Evolutionary conservation across 441 rosid genomes (phyloP).

Genomic region (Hura crepitans): DNA sequence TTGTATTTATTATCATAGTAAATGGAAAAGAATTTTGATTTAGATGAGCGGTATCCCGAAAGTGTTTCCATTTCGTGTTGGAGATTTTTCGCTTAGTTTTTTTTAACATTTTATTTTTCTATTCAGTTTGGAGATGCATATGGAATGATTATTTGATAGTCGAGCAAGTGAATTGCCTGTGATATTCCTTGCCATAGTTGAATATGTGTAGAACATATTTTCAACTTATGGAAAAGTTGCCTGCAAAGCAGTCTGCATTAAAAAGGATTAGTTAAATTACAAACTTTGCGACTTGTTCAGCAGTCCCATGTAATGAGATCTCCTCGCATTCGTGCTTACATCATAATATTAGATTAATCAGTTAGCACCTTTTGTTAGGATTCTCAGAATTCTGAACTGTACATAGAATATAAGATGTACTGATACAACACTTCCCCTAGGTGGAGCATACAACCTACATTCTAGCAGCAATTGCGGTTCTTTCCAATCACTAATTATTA

Average conservation of each 20-base stretch:
- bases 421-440: slow-evolving; percentile 30
- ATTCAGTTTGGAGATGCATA: no score
- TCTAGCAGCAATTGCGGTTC: neutral
- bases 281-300: neutral
- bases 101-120: no score
- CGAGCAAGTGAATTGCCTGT: no score
- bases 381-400: slow-evolving; percentile 23
- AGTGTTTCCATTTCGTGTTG: no score
- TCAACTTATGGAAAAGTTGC: no score
- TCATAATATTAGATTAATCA: neutral
- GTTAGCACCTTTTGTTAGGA: slow-evolving; percentile 22
- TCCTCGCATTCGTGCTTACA: neutral
- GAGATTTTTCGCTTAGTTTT: no score
- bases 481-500: slow-evolving; percentile 3
- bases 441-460: slow-evolving; percentile 6
- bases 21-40: slow-evolving; percentile 1
- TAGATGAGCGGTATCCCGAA: no score
- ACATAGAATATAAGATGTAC: slow-evolving; percentile 25
- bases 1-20: neutral
- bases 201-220: no score
- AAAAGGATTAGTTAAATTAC: neutral
- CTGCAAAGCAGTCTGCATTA: no score
- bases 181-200: no score
- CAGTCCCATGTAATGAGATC: neutral
- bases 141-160: no score